Conservation (phyloP, 495 filamentous ascomycete species). For the Penicillium angulare region DNA sequence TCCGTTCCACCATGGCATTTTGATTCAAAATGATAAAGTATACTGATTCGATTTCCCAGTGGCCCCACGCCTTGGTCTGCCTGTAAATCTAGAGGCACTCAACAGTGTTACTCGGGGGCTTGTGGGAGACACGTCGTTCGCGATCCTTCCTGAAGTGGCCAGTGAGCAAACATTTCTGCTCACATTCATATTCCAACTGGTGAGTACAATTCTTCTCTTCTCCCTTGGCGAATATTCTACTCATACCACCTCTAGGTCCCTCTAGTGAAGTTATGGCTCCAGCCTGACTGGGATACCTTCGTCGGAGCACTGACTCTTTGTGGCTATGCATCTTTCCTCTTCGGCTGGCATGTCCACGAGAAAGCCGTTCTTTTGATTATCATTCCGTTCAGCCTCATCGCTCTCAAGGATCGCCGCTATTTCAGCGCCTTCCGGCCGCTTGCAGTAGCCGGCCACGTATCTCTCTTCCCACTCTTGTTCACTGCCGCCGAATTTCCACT, state of each 20-base stretch:
- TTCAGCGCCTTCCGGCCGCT: constrained; percentile 89
- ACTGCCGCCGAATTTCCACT: constrained; percentile 84
- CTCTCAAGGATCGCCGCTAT: constrained; percentile 86
- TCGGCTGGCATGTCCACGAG: constrained; percentile 98
- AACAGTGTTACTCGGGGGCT: constrained; percentile 89
- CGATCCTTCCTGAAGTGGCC: constrained; percentile 82
- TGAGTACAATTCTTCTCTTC: constrained; percentile 23
- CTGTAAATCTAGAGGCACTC: constrained; percentile 69
- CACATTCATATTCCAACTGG: constrained; percentile 79
- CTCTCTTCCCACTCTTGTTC: constrained; percentile 90
- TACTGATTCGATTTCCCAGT: constrained; percentile 48
- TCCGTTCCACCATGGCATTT: background rate
- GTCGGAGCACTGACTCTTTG: constrained; percentile 90
- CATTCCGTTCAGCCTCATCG: constrained; percentile 92
- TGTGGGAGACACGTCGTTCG: constrained; percentile 94
- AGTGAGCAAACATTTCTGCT: constrained; percentile 76
- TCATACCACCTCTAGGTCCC: constrained; percentile 24
- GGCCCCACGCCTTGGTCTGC: constrained; percentile 73
- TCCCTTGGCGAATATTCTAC: background rate
- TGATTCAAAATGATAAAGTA: background rate
- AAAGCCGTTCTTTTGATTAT: constrained; percentile 96
- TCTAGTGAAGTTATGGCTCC: constrained; percentile 67
- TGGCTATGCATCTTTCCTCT: constrained; percentile 93
- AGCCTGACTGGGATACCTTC: constrained; percentile 79
- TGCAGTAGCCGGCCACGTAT: constrained; percentile 90